Conservation (phyloP, 345 rosid genomes). For the Firmiana major region DNA sequence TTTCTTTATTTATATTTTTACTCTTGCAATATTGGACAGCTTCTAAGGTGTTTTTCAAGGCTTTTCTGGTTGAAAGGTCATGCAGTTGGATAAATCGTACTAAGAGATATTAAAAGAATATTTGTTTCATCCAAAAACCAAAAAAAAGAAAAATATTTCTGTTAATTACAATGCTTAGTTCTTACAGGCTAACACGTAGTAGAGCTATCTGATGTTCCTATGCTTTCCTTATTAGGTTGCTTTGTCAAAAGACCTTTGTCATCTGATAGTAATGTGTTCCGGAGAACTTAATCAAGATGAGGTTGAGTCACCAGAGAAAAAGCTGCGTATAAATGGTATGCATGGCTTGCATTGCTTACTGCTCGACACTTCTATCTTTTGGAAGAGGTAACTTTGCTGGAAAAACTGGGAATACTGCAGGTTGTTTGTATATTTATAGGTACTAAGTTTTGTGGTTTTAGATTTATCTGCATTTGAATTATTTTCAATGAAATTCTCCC, state of each 20-base stretch:
- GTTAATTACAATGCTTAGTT: neutral
- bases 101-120: neutral
- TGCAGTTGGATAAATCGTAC: neutral
- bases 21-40: neutral
- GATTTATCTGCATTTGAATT: neutral
- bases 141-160: neutral
- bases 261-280: constrained; percentile 66
- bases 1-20: neutral
- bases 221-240: constrained; percentile 55
- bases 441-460: constrained; percentile 7
- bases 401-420: constrained; percentile 12
- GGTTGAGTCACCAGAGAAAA: constrained; percentile 32
- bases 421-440: constrained; percentile 9
- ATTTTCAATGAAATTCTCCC: neutral
- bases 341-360: constrained; percentile 71
- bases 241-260: constrained; percentile 86
- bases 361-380: constrained; percentile 81
- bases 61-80: constrained; percentile 6
- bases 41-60: constrained; percentile 1
- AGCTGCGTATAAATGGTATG: constrained; percentile 27
- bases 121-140: neutral
- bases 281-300: constrained; percentile 62
- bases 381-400: constrained; percentile 52
- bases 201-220: constrained; percentile 15
- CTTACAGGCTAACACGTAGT: neutral